phyloP scores from a whole-genome alignment of 768 basidiomycete genomes.

The Omphalotus guepiniiformis region DNA sequence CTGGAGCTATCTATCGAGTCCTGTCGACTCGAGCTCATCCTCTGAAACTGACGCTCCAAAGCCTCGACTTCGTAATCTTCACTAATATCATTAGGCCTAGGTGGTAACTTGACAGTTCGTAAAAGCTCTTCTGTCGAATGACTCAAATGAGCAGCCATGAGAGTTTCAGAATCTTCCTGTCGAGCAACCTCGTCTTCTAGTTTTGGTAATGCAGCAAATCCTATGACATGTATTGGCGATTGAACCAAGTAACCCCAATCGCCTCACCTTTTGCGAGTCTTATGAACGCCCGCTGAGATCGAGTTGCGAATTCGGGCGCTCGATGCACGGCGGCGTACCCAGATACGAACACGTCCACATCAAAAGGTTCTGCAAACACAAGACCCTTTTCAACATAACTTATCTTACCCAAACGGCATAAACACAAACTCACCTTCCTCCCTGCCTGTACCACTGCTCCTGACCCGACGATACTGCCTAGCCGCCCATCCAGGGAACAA shows the following conservation, averaged over 20 bases:
- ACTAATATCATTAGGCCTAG: conserved; percentile 53
- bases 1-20: too few species aligned
- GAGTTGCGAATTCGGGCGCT: conserved; percentile 55
- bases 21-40: conserved; percentile 21
- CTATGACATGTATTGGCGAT: conserved; percentile 30
- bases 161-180: conserved; percentile 23
- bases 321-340: conserved; percentile 68
- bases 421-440: conserved; percentile 17
- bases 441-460: conserved; percentile 20
- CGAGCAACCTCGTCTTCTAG: conserved; percentile 26
- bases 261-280: conserved; percentile 67
- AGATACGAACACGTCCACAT: conserved; percentile 69
- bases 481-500: conserved; percentile 85
- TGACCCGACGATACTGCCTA: conserved; percentile 36
- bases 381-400: not conserved
- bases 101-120: conserved; percentile 43
- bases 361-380: conserved; percentile 46
- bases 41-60: conserved; percentile 50
- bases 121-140: conserved; percentile 49
- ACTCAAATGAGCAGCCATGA: too few species aligned
- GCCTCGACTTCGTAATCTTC: conserved; percentile 55
- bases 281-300: conserved; percentile 75
- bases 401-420: not conserved
- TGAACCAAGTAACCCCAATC: not conserved
- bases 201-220: conserved; percentile 72